Percentiles rank a stretch among this genome's conserved stretches.
phyloP scores from a whole-genome alignment of 1,139 yeast genomes.

The Suhomyces coccinellae region DNA sequence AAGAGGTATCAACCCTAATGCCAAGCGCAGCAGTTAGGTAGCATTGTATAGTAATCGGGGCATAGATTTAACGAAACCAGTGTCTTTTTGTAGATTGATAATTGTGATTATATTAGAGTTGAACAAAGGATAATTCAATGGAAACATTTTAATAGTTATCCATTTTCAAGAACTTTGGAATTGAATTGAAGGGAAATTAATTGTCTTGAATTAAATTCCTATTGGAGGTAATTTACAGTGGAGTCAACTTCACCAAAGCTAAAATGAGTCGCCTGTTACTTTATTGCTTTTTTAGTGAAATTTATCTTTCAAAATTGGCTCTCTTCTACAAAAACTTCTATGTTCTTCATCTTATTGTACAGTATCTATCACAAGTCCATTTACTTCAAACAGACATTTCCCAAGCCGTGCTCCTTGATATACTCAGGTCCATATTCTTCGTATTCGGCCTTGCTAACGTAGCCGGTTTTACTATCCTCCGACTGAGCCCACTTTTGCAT shows the following conservation, averaged over 20 bases:
- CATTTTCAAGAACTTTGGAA: too few relatives aligned
- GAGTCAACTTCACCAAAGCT: too few relatives aligned
- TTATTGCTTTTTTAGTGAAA: too few relatives aligned
- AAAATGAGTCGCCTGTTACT: too few relatives aligned
- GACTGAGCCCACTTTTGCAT: constrained; percentile 78
- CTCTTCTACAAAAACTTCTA: neutral
- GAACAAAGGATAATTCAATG: too few relatives aligned
- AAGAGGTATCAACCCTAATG: constrained; percentile 75
- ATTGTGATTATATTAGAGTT: too few relatives aligned
- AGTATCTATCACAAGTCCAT: constrained; percentile 5
- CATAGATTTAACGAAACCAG: neutral
- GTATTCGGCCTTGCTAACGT: constrained; percentile 70
- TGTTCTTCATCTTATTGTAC: constrained; percentile 9
- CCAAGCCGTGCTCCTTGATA: constrained; percentile 81
- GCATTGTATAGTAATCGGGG: constrained; percentile 4
- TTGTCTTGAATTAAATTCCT: too few relatives aligned
- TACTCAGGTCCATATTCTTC: constrained; percentile 89
- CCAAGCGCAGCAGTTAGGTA: constrained; percentile 13
- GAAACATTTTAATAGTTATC: too few relatives aligned
- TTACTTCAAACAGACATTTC: constrained; percentile 51
- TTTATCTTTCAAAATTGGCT: too few relatives aligned
- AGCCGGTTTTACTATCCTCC: constrained; percentile 47
- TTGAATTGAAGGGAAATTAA: too few relatives aligned
- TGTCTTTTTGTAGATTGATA: too few relatives aligned
- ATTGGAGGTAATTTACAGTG: too few relatives aligned